These are phyloP conservation scores for Microglena sp. DNA, from an alignment of 139 green algal species.

Conservation along the genomic window DNA sequence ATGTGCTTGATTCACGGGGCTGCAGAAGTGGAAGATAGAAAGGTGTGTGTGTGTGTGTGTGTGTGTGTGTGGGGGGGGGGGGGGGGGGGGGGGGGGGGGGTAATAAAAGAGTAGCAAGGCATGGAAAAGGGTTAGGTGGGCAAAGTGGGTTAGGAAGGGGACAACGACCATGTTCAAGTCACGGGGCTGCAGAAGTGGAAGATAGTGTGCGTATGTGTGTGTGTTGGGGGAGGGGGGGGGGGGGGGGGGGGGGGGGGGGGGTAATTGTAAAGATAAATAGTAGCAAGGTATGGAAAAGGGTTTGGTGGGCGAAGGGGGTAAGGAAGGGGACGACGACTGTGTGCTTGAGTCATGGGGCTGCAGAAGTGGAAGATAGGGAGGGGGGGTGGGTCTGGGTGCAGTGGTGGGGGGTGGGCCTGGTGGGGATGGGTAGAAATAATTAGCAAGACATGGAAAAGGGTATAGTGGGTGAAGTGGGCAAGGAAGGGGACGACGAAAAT, in stretches of 20 bases:
- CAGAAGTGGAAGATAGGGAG: neutral
- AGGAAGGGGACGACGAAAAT: neutral
- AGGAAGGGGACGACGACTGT: neutral
- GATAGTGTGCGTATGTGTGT: neutral
- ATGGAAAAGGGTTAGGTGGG: too few relatives aligned
- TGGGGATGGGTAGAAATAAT: neutral
- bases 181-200: neutral
- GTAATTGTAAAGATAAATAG: too few relatives aligned
- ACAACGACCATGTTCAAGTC: neutral
- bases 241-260: too few relatives aligned
- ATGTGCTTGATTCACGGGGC: neutral
- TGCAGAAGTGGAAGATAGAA: neutral
- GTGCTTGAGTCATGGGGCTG: neutral
- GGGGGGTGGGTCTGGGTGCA: too few relatives aligned
- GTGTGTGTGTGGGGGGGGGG: too few relatives aligned
- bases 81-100: neutral
- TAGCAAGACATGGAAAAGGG: too few relatives aligned
- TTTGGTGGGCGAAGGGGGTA: neutral
- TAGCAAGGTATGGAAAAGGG: neutral
- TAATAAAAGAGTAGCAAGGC: neutral
- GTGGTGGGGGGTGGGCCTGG: too few relatives aligned
- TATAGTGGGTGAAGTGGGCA: neutral
- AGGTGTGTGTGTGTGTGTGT: too few relatives aligned
- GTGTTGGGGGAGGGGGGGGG: neutral
- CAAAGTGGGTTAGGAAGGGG: neutral